These are phyloP conservation scores for Trametes elegans DNA, from an alignment of 768 basidiomycete genomes.

Conservation along the genomic window DNA sequence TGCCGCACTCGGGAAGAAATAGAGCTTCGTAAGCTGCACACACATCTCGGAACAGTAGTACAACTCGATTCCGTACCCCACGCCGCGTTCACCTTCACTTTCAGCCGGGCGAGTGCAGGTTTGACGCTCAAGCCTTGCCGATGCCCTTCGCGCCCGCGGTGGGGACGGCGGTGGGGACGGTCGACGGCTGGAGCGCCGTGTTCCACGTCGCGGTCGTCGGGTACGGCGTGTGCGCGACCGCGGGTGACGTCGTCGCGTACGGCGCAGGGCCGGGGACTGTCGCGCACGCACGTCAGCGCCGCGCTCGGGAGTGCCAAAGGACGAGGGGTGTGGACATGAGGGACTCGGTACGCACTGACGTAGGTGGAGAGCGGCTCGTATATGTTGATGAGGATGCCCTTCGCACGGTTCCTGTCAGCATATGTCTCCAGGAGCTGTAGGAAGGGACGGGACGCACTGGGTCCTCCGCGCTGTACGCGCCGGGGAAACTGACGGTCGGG, in stretches of 20 bases:
- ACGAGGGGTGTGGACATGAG: background rate
- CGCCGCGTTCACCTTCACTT: background rate
- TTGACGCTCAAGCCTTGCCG: conserved; percentile 14
- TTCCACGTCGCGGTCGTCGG: conserved; percentile 51
- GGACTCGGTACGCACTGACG: too few relatives aligned
- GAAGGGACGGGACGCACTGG: conserved; percentile 18
- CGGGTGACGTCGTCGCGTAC: conserved; percentile 40
- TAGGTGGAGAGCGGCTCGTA: conserved; percentile 43
- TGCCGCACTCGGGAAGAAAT: too few relatives aligned
- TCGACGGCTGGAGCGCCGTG: conserved; percentile 45
- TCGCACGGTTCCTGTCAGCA: background rate
- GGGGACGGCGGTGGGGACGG: conserved; percentile 39
- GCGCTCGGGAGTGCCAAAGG: background rate
- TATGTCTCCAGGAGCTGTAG: background rate
- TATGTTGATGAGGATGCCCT: conserved; percentile 47
- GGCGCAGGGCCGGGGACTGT: conserved; percentile 51
- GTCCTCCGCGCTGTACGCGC: conserved; percentile 40
- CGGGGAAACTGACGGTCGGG: conserved; percentile 41
- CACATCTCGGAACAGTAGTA: too few relatives aligned
- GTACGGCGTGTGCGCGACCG: conserved; percentile 42
- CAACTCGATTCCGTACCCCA: background rate
- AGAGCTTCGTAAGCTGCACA: too few relatives aligned
- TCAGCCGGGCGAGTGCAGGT: too few relatives aligned
- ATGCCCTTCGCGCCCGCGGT: conserved; percentile 13
- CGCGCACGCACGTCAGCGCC: background rate